Evolutionary conservation across 140 eudicot genomes (phyloP).

Genomic region (Flaveria floridana): DNA sequence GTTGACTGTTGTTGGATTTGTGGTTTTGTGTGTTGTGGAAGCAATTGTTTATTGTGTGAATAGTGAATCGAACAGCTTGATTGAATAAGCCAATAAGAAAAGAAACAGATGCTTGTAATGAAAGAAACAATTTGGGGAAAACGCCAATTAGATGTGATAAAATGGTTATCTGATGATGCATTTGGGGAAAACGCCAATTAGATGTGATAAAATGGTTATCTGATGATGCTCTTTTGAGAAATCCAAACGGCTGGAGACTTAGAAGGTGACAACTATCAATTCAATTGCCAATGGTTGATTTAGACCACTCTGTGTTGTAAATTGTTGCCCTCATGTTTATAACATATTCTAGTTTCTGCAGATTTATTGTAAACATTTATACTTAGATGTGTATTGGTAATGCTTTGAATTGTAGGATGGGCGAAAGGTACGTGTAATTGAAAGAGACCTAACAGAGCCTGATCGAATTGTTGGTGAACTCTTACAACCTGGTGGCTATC

Average conservation of each 20-base stretch:
- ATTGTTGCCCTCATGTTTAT: background rate
- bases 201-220: background rate
- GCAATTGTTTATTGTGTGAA: background rate
- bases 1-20: background rate
- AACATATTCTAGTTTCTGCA: background rate
- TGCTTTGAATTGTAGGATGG: background rate
- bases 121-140: background rate
- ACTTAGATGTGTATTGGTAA: background rate
- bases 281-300: background rate
- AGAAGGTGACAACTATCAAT: background rate
- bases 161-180: background rate
- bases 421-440: background rate
- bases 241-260: background rate
- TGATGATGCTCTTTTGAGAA: background rate
- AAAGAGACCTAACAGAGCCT: background rate
- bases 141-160: background rate
- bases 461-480: conserved; percentile 12
- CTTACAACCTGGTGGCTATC: conserved; percentile 1
- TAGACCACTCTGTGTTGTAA: background rate
- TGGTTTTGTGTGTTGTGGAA: background rate
- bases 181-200: background rate
- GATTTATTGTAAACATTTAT: background rate
- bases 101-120: background rate
- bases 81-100: background rate
- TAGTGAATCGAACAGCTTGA: background rate